Percentiles rank a stretch among this genome's conserved stretches.
phyloP scores from a whole-genome alignment of 2,329 filamentous ascomycete species.

The Fusarium domesticum region DNA sequence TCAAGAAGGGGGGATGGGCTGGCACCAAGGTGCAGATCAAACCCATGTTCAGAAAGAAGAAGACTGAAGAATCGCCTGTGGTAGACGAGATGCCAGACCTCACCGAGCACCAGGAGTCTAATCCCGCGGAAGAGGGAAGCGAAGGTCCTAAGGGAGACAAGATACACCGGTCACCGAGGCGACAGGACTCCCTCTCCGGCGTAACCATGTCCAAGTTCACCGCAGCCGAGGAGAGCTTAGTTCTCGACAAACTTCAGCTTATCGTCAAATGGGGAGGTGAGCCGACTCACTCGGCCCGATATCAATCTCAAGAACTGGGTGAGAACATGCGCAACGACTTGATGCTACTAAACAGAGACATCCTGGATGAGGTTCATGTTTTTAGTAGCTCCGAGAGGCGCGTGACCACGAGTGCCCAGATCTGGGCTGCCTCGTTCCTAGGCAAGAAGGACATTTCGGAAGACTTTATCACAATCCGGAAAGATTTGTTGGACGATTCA shows the following conservation, averaged over 20 bases:
- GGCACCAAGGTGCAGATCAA: constrained; percentile 99
- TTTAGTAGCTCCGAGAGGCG: constrained; percentile 95
- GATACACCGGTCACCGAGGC: constrained; percentile 44
- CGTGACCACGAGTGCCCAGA: constrained; percentile 93
- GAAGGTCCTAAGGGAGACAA: constrained; percentile 23
- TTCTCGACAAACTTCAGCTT: constrained; percentile 92
- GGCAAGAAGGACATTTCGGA: constrained; percentile 80
- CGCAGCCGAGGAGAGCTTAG: constrained; percentile 86
- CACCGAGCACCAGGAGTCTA: constrained; percentile 30
- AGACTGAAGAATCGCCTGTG: constrained; percentile 54
- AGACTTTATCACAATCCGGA: constrained; percentile 85
- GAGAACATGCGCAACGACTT: constrained; percentile 95
- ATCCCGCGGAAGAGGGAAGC: constrained; percentile 21
- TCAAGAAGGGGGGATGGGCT: constrained; percentile 89
- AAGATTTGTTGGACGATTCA: constrained; percentile 93
- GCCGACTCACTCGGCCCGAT: constrained; percentile 93
- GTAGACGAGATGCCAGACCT: constrained; percentile 36
- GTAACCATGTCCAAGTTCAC: constrained; percentile 92
- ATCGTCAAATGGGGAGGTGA: constrained; percentile 99
- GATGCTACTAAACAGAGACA: constrained; percentile 85
- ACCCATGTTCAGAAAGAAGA: constrained; percentile 94
- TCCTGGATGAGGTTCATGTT: constrained; percentile 87
- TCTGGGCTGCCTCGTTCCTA: constrained; percentile 87
- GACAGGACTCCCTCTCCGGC: constrained; percentile 83
- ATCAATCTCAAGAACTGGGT: constrained; percentile 92